Conservation (phyloP, 345 rosid genomes). For the Triadica sebifera region DNA sequence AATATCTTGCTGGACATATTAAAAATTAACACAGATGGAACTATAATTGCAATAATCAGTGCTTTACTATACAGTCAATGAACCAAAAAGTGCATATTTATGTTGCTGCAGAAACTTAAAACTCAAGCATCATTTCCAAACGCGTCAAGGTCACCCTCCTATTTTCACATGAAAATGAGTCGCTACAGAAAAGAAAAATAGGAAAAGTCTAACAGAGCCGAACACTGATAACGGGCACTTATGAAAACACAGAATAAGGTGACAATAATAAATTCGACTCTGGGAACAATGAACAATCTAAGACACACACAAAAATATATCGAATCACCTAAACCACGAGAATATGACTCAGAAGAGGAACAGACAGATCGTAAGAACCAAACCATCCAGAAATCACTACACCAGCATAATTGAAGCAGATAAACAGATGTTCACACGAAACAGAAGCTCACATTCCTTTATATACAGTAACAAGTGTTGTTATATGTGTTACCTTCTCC, state of each 20-base stretch:
- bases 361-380: neutral
- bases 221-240: no score
- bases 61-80: neutral
- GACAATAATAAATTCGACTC: neutral
- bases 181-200: neutral
- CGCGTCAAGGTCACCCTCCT: no score
- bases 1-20: neutral
- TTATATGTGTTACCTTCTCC: conserved; percentile 54
- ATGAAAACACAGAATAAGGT: neutral
- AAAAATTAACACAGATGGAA: neutral
- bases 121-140: neutral
- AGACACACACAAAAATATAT: neutral
- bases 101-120: neutral
- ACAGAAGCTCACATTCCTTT: neutral
- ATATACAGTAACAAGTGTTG: neutral
- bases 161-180: neutral
- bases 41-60: neutral
- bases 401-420: neutral
- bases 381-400: conserved; percentile 1
- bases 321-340: neutral
- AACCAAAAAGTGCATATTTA: neutral
- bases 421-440: neutral
- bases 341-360: neutral
- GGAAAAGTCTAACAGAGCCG: neutral
- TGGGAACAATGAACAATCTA: neutral